Evolutionary conservation across 1,284 basidiomycete species (phyloP), one percentile per base, ranked within the genome.

Genomic region (Microbotryum lychnidis-dioicae): DNA sequence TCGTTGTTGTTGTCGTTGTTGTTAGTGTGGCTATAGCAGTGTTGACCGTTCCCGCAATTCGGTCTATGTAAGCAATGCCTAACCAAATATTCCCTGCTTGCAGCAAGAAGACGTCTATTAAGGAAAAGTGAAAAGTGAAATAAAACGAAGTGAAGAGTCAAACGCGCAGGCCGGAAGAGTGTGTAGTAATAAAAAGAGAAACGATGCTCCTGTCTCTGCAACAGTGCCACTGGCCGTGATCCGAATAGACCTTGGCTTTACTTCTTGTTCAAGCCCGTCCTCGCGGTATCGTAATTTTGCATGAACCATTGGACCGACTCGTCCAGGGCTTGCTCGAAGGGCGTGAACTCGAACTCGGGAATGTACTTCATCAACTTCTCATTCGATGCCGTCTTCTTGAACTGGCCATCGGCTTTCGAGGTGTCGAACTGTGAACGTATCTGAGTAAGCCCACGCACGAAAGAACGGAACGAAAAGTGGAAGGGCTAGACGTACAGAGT

Each of bases 341-440:
- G 89, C 47, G 90, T 92, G 76, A 92, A 93, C 74, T 85, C 72
- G 76, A 91, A 93, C 9, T 80, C 74, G 20, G 72, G 71, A 44
- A 90, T 83, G 48, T 87, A 76, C 25, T 76, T 77, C 42, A 87
- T 73, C 6, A 93, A 78, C 75, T 91, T 92, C 71, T 82, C 84
- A 76, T 94, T 94, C 50, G 87, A 89, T n/a, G 91, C 91, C 0
- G 90, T 89, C 77, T 93, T 93, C 69, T 91, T 85, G 81, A 85
- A 91, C 75, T 94, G 91, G 2, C 91, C 91, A 70, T 94, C 89
- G 3, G 87, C 69, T 58, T 74, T 76, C 21, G 73, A 65, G 1
- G 71, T 69, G 68, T 77, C 77, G 59, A 74, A 76, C 76, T 77
- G 60, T 14, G 4, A 31, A 9, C 48, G 49, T 9, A 37, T 12